A percentile compares a stretch with the other conserved stretches of the same genome.
These are phyloP conservation scores for Pisolithus tinctorius DNA, from an alignment of 768 basidiomycete species.

Conservation along the genomic window DNA sequence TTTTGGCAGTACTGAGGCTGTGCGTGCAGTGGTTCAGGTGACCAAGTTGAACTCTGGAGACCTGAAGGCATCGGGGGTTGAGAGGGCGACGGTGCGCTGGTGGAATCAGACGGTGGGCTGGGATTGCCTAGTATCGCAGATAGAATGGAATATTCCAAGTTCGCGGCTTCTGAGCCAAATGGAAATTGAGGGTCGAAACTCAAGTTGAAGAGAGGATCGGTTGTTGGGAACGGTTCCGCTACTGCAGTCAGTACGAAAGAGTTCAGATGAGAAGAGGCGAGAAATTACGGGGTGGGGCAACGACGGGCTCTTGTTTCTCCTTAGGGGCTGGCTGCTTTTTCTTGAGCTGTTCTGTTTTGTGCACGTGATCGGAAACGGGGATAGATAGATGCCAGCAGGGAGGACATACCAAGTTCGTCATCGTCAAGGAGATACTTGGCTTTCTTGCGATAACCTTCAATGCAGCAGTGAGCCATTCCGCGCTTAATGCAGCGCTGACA, in stretches of 20 bases:
- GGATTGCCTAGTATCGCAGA: constrained; percentile 84
- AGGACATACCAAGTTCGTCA: constrained; percentile 73
- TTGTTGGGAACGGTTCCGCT: constrained; percentile 48
- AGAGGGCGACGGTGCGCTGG: constrained; percentile 21
- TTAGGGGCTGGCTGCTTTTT: constrained; percentile 21
- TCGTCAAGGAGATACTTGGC: constrained; percentile 96
- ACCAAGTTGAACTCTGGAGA: constrained; percentile 31
- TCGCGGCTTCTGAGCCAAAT: constrained; percentile 87
- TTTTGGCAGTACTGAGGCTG: constrained; percentile 24
- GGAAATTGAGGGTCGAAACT: constrained; percentile 55
- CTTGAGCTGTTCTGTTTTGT: constrained; percentile 34
- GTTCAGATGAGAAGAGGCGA: neutral
- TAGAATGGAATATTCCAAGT: constrained; percentile 92
- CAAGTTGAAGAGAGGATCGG: constrained; percentile 54
- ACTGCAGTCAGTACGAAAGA: constrained; percentile 10
- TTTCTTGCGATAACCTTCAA: constrained; percentile 95
- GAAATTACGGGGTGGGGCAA: constrained; percentile 27
- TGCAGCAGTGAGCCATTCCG: constrained; percentile 80
- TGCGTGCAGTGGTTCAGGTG: constrained; percentile 27
- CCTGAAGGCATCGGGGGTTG: constrained; percentile 17
- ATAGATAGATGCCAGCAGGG: constrained; percentile 1
- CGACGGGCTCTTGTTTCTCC: constrained; percentile 24
- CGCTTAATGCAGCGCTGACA: constrained; percentile 96
- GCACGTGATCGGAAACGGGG: constrained; percentile 20
- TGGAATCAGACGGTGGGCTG: constrained; percentile 36